A percentile compares a stretch with the other conserved stretches of the same genome.
Evolutionary conservation across 2,329 filamentous ascomycete species (phyloP).

Genomic region (Fusarium torreyae): DNA sequence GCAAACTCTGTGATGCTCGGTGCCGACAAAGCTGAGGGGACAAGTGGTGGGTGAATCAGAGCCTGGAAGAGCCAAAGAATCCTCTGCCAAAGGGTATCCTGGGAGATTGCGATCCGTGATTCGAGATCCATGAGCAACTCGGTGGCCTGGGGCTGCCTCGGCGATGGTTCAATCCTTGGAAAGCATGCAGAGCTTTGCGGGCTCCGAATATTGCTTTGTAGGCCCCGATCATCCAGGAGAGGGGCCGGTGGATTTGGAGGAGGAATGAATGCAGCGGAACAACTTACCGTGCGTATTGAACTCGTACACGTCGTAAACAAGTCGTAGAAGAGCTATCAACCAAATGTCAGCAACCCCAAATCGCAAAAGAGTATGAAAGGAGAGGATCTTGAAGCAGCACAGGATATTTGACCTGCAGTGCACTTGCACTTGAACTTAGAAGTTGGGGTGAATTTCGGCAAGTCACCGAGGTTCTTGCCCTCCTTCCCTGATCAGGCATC

Average conservation of each 20-base stretch:
- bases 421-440: background rate
- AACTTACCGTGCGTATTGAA: slow-evolving; percentile 50
- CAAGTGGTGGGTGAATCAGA: slow-evolving; percentile 28
- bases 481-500: background rate
- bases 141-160: background rate
- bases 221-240: background rate
- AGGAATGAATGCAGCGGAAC: background rate
- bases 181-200: background rate
- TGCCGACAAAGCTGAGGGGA: background rate
- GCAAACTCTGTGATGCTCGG: background rate
- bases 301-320: slow-evolving; percentile 51
- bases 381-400: background rate
- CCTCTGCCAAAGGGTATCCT: background rate
- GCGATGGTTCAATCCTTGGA: background rate
- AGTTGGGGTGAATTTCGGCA: slow-evolving; percentile 19
- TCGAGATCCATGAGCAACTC: background rate
- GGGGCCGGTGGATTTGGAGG: background rate
- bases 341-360: slow-evolving; percentile 28
- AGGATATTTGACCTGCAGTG: background rate
- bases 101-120: background rate
- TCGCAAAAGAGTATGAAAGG: slow-evolving; percentile 1
- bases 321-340: slow-evolving; percentile 47
- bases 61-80: background rate
- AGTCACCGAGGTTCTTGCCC: slow-evolving; percentile 18
- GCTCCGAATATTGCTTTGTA: background rate